Conservation (phyloP, 2,329 filamentous ascomycete species). For the Verticillium tricorpus region DNA sequence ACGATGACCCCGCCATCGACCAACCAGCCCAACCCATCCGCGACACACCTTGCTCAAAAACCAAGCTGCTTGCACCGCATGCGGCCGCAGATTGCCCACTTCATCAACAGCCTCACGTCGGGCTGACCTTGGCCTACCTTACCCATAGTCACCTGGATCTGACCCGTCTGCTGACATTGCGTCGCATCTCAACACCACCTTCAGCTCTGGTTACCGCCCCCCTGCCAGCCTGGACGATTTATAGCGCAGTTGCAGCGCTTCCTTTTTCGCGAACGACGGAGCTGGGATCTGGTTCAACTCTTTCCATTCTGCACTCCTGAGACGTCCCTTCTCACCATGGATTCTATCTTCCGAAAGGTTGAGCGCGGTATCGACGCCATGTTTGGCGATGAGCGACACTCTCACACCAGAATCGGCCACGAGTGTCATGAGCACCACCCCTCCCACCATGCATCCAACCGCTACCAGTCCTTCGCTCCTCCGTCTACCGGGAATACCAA, state of each 20-base stretch:
- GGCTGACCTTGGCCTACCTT: background rate
- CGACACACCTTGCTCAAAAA: background rate
- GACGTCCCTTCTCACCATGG: slow-evolving; percentile 22
- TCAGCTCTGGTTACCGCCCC: background rate
- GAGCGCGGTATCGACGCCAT: slow-evolving; percentile 35
- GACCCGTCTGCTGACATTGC: background rate
- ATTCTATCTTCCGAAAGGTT: slow-evolving; percentile 38
- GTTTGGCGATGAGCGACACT: slow-evolving; percentile 36
- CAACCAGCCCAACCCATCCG: background rate
- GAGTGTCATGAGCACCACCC: slow-evolving; percentile 36
- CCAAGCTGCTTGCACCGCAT: background rate
- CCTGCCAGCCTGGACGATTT: background rate
- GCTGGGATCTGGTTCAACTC: background rate
- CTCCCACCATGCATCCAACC: slow-evolving; percentile 41
- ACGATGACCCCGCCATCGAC: background rate
- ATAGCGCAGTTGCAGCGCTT: background rate
- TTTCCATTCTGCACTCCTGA: background rate
- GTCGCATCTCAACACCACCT: background rate
- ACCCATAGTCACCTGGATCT: background rate
- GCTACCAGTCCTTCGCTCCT: slow-evolving; percentile 67
- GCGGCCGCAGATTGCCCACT: background rate
- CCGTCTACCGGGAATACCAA: slow-evolving; percentile 70
- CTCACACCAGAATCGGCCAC: slow-evolving; percentile 37
- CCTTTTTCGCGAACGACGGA: background rate
- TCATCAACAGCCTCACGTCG: background rate